phyloP scores from a whole-genome alignment of 202 grass and related monocot species.

The Cymbopogon flexuosus region DNA sequence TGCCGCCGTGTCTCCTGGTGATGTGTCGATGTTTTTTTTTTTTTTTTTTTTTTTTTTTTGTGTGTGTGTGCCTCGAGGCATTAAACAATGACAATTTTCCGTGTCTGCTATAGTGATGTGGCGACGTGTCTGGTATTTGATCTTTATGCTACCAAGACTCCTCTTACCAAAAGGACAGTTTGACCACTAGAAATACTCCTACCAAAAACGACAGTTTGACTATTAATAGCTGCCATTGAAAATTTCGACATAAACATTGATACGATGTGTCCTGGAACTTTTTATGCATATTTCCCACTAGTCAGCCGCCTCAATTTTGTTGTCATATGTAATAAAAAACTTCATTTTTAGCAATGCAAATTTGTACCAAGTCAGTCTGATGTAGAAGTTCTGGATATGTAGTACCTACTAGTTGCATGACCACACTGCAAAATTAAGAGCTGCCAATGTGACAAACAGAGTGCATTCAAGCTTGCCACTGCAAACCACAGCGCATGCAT shows the following conservation, averaged over 20 bases:
- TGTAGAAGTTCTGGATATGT: not conserved
- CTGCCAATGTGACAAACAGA: not conserved
- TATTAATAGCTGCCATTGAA: not conserved
- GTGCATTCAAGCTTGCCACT: not conserved
- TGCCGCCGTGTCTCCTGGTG: no score
- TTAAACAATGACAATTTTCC: no score
- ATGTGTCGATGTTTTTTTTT: no score
- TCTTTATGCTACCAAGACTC: no score
- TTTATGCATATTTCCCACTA: not conserved
- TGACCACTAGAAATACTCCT: not conserved
- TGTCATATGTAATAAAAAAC: not conserved
- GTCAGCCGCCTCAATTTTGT: not conserved
- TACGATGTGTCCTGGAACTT: not conserved
- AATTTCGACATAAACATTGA: not conserved
- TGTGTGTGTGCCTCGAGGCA: no score
- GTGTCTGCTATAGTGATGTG: no score
- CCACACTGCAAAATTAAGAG: not conserved
- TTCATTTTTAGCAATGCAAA: not conserved
- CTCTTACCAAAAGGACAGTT: not conserved
- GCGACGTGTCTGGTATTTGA: no score
- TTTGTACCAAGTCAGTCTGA: not conserved
- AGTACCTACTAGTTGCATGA: not conserved
- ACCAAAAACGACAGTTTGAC: not conserved
- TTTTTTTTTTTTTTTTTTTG: no score
- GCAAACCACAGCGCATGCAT: not conserved